Conservation (phyloP, 768 basidiomycete genomes). For the Pulveroboletus sp. region DNA sequence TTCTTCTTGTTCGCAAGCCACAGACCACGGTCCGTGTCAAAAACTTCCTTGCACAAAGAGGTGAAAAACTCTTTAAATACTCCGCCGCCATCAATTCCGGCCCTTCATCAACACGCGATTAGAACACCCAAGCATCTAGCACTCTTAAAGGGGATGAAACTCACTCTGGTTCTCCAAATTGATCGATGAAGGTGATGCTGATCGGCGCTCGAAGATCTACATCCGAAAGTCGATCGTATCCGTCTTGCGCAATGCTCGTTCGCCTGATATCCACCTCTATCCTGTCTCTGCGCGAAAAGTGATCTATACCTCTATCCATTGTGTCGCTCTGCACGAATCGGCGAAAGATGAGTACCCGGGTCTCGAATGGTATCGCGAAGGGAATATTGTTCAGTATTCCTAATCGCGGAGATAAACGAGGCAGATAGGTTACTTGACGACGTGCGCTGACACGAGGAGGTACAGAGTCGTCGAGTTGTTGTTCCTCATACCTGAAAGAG, state of each 20-base stretch:
- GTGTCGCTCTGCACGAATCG: slow-evolving; percentile 74
- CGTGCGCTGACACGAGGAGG: slow-evolving; percentile 44
- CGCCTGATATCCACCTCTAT: slow-evolving; percentile 46
- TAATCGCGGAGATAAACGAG: slow-evolving; percentile 63
- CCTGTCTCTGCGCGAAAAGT: slow-evolving; percentile 16
- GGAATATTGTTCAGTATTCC: slow-evolving; percentile 95
- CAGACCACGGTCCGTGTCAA: slow-evolving; percentile 90
- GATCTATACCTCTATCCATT: slow-evolving; percentile 16
- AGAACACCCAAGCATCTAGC: neutral
- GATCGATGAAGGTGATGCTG: slow-evolving; percentile 90
- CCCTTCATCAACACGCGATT: slow-evolving; percentile 38
- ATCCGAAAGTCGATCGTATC: slow-evolving; percentile 80
- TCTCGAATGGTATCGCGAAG: slow-evolving; percentile 90
- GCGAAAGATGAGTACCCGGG: slow-evolving; percentile 87
- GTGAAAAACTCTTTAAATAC: slow-evolving; percentile 99
- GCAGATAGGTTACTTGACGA: slow-evolving; percentile 67
- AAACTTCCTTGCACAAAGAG: slow-evolving; percentile 88
- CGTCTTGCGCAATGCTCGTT: slow-evolving; percentile 81
- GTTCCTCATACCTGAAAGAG: slow-evolving; percentile 59
- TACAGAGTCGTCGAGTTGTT: slow-evolving; percentile 38
- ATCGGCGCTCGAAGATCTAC: slow-evolving; percentile 79
- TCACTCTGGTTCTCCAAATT: slow-evolving; percentile 83
- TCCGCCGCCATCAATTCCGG: slow-evolving; percentile 95
- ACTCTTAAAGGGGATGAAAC: slow-evolving; percentile 24
- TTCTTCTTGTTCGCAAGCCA: slow-evolving; percentile 92